These are phyloP conservation scores for Leptographium procerum DNA, from an alignment of 2,329 filamentous ascomycete genomes.

Conservation along the genomic window DNA sequence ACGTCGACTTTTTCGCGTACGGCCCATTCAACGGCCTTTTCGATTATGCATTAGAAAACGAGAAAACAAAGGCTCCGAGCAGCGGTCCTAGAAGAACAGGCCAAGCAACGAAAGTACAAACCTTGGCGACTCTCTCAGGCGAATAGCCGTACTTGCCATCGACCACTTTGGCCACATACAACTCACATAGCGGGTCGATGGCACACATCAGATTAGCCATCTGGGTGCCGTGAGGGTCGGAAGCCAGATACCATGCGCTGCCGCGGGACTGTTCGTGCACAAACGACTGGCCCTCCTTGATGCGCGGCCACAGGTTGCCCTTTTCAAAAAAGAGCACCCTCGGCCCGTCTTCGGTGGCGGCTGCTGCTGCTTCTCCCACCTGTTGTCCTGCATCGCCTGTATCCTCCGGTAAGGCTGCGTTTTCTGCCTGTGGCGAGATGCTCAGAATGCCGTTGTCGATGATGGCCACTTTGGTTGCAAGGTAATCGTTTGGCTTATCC, in stretches of 20 bases:
- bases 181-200: constrained; percentile 9
- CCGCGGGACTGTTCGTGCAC: constrained; percentile 3
- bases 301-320: constrained; percentile 5
- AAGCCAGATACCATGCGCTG: constrained; percentile 6
- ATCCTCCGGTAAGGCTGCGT: no score
- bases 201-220: constrained; percentile 10
- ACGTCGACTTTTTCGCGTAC: no score
- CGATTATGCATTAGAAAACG: no score
- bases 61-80: no score
- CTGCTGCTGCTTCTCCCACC: background rate
- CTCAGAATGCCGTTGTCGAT: constrained; percentile 9
- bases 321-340: background rate
- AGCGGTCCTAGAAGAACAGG: no score
- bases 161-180: constrained; percentile 8
- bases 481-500: no score
- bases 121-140: no score
- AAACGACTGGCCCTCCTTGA: constrained; percentile 8
- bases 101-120: no score
- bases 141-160: constrained; percentile 3
- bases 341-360: background rate
- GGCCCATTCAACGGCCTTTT: no score
- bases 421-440: background rate
- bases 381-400: no score
- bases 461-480: constrained; percentile 7
- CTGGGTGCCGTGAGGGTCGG: constrained; percentile 9